These are phyloP conservation scores for Cordyceps cateniannulata DNA, from an alignment of 2,329 filamentous ascomycete genomes.

Conservation along the genomic window DNA sequence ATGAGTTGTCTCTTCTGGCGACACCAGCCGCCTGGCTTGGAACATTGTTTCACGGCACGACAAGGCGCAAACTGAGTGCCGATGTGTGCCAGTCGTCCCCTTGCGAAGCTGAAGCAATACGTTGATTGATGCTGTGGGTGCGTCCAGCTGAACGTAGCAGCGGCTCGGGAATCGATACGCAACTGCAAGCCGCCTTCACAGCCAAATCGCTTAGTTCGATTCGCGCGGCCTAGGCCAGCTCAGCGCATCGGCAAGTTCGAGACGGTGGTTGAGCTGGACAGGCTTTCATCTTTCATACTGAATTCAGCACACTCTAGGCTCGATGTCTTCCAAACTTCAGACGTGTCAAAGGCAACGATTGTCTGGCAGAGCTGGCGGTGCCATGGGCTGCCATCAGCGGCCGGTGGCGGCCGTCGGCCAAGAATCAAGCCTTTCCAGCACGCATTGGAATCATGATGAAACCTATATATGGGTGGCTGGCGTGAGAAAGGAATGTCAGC, in stretches of 20 bases:
- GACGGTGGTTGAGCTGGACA: not conserved
- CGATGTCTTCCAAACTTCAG: not conserved
- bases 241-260: not conserved
- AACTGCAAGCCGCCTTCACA: not conserved
- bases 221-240: not conserved
- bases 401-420: not conserved
- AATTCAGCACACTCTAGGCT: not conserved
- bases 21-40: not conserved
- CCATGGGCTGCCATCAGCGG: not conserved
- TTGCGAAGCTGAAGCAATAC: not conserved
- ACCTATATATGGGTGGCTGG: not conserved
- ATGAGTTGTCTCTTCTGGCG: not conserved
- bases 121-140: not conserved
- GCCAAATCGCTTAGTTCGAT: not conserved
- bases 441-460: not conserved
- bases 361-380: not conserved
- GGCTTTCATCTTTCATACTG: not conserved
- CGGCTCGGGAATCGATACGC: not conserved
- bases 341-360: not conserved
- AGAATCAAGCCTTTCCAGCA: not conserved
- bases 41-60: not conserved
- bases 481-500: not conserved
- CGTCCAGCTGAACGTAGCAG: not conserved
- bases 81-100: not conserved
- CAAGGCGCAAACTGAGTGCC: slow-evolving; percentile 2